Evolutionary conservation across 352 stramenopile genomes (phyloP).

Genomic region (Pythium inflatum): DNA sequence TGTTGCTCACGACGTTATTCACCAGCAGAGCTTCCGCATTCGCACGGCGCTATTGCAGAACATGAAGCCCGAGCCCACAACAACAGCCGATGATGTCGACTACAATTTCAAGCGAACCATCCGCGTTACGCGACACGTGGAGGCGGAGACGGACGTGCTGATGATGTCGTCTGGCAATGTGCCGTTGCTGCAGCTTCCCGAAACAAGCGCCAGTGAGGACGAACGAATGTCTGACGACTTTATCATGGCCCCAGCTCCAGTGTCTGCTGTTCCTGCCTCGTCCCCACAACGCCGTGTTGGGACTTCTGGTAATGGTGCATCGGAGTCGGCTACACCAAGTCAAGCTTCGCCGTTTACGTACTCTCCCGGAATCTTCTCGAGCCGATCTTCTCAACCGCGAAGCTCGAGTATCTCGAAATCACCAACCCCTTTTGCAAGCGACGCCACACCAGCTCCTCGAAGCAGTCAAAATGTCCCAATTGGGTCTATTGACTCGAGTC

Average conservation of each 20-base stretch:
- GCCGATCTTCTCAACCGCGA: constrained; percentile 48
- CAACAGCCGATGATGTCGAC: not conserved
- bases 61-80: constrained; percentile 63
- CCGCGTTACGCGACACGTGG: constrained; percentile 30
- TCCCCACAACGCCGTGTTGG: not conserved
- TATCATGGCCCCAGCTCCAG: constrained; percentile 17
- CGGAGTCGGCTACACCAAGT: not conserved
- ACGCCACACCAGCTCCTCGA: constrained; percentile 4
- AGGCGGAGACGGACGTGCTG: constrained; percentile 38
- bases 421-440: constrained; percentile 2
- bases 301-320: not conserved
- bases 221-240: constrained; percentile 50
- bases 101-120: constrained; percentile 33
- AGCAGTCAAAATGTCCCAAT: constrained; percentile 35
- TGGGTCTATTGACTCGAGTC: constrained; percentile 56
- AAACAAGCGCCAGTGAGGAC: constrained; percentile 33
- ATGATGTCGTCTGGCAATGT: constrained; percentile 38
- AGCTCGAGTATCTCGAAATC: constrained; percentile 34
- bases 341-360: constrained; percentile 38
- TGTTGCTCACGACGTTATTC: constrained; percentile 60
- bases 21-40: constrained; percentile 67
- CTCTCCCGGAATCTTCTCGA: constrained; percentile 72
- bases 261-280: constrained; percentile 12
- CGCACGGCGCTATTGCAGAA: constrained; percentile 63
- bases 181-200: constrained; percentile 27